phyloP scores from a whole-genome alignment of 768 basidiomycete species.

The Tricholoma sp. region DNA sequence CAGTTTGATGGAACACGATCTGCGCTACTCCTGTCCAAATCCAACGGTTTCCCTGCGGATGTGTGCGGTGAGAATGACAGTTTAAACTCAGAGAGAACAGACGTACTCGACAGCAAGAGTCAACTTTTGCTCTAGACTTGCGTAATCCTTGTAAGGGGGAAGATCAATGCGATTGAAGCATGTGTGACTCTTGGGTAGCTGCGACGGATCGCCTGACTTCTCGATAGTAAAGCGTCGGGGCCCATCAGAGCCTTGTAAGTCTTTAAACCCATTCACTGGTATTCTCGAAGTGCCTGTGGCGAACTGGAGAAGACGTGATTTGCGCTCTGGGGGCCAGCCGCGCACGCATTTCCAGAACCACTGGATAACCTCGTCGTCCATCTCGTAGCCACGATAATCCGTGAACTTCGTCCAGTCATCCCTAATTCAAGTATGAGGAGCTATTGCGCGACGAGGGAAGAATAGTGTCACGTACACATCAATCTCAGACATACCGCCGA shows the following conservation, averaged over 20 bases:
- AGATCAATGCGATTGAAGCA: constrained; percentile 98
- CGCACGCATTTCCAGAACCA: constrained; percentile 99
- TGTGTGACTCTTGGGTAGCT: constrained; percentile 92
- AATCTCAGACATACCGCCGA: constrained; percentile 99
- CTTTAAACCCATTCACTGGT: constrained; percentile 98
- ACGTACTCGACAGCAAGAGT: constrained; percentile 92
- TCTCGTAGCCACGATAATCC: constrained; percentile 95
- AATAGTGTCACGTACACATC: constrained; percentile 68
- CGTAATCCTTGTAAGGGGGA: constrained; percentile 97
- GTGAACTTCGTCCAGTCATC: constrained; percentile 99
- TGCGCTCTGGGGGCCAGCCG: constrained; percentile 97
- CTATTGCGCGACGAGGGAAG: background rate
- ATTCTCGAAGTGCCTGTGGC: constrained; percentile 96
- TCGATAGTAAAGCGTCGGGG: constrained; percentile 97
- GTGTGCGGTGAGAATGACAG: constrained; percentile 13
- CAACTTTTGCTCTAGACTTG: constrained; percentile 90
- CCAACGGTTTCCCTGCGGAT: constrained; percentile 79
- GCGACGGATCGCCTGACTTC: constrained; percentile 94
- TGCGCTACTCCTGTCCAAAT: constrained; percentile 81
- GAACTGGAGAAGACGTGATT: constrained; percentile 93
- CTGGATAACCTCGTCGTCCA: constrained; percentile 93
- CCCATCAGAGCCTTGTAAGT: constrained; percentile 96
- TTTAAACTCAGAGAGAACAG: constrained; percentile 5
- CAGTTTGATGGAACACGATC: constrained; percentile 7
- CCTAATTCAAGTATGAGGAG: constrained; percentile 28